These are phyloP conservation scores for Botrytis paeoniae DNA, from an alignment of 2,329 filamentous ascomycete species.

Conservation along the genomic window DNA sequence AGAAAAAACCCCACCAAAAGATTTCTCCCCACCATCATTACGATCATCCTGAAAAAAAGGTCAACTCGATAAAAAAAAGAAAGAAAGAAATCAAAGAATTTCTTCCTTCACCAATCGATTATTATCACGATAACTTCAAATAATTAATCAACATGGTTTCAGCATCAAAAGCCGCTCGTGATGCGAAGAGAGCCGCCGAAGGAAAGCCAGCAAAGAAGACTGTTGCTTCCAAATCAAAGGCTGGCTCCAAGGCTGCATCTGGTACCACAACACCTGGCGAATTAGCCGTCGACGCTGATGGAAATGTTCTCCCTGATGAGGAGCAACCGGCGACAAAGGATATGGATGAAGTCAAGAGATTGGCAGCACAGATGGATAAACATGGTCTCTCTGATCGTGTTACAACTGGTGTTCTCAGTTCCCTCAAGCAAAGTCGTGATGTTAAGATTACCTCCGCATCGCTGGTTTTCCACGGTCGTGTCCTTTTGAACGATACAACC, in stretches of 20 bases:
- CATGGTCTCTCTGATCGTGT: conserved; percentile 95
- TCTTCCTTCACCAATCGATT: background rate
- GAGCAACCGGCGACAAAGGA: conserved; percentile 72
- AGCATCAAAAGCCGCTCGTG: conserved; percentile 67
- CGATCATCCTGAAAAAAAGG: conserved; percentile 19
- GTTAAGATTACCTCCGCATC: conserved; percentile 95
- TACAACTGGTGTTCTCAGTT: conserved; percentile 93
- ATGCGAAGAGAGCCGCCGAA: conserved; percentile 68
- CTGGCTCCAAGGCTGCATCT: conserved; percentile 63
- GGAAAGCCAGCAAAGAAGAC: conserved; percentile 78
- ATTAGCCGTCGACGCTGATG: conserved; percentile 62
- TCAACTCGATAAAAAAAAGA: conserved; percentile 12
- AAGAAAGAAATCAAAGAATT: conserved; percentile 6
- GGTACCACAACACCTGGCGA: conserved; percentile 69
- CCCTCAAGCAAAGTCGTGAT: conserved; percentile 79
- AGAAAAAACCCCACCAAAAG: conserved; percentile 18
- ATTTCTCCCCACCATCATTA: conserved; percentile 20
- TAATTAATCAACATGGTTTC: conserved; percentile 56
- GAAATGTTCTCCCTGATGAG: conserved; percentile 49
- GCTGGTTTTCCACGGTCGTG: conserved; percentile 95
- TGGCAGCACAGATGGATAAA: conserved; percentile 92
- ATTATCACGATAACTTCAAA: conserved; percentile 22
- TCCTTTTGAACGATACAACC: conserved; percentile 89
- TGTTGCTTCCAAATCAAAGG: conserved; percentile 61
- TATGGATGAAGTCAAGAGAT: conserved; percentile 77